Evolutionary conservation across 805 yeast species (phyloP).

Genomic region (Metschnikowia proteae): DNA sequence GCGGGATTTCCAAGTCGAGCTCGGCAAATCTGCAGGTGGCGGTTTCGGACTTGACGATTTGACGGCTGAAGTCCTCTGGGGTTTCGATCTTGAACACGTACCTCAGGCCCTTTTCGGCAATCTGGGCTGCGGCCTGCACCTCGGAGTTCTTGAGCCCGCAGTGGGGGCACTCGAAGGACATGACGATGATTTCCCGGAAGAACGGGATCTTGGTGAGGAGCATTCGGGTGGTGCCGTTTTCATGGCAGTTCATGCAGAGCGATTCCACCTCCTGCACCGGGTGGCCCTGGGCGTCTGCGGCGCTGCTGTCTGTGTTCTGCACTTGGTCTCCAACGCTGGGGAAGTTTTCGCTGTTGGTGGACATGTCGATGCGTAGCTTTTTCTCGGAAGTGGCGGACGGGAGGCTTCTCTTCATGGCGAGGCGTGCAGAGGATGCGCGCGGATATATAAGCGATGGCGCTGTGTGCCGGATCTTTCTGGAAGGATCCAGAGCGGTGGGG

Average conservation of each 20-base stretch:
- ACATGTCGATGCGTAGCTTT: slow-evolving; percentile 15
- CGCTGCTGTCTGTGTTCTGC: slow-evolving; percentile 45
- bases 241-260: slow-evolving; percentile 91
- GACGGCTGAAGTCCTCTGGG: slow-evolving; percentile 76
- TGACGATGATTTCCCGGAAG: slow-evolving; percentile 83
- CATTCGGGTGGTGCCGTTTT: slow-evolving; percentile 79
- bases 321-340: slow-evolving; percentile 31
- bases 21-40: slow-evolving; percentile 78
- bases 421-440: not conserved
- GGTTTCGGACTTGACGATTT: slow-evolving; percentile 86
- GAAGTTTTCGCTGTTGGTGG: slow-evolving; percentile 11
- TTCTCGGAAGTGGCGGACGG: slow-evolving; percentile 10
- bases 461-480: not conserved
- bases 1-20: slow-evolving; percentile 90
- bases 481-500: not conserved
- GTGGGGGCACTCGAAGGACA: slow-evolving; percentile 95
- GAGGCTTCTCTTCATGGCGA: slow-evolving; percentile 14
- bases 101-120: slow-evolving; percentile 83
- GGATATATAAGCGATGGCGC: not conserved
- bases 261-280: slow-evolving; percentile 96
- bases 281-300: slow-evolving; percentile 86
- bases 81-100: slow-evolving; percentile 66
- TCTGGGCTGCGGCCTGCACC: slow-evolving; percentile 91
- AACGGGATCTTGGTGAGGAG: slow-evolving; percentile 86
- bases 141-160: slow-evolving; percentile 90